These are phyloP conservation scores for Entomortierella parvispora DNA, from an alignment of 192 early-diverging fungal species.

Conservation along the genomic window DNA sequence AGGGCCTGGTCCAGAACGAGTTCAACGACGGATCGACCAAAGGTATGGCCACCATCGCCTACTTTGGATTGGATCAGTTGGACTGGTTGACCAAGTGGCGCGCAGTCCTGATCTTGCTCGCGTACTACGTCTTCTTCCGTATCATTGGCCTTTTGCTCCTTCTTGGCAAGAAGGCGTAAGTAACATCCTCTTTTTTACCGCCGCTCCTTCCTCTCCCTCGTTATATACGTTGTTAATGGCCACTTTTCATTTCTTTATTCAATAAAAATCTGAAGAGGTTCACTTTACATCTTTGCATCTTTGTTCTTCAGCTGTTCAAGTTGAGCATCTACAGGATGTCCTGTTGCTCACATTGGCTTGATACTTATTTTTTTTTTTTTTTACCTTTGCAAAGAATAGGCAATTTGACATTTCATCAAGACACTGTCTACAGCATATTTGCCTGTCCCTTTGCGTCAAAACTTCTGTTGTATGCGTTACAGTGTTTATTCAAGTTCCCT, in stretches of 20 bases:
- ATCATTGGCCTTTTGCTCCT: constrained; percentile 37
- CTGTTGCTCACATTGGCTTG: no score
- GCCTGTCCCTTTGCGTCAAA: no score
- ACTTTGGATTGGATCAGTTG: constrained; percentile 30
- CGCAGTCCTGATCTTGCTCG: constrained; percentile 29
- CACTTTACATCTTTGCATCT: no score
- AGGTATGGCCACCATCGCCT: constrained; percentile 21
- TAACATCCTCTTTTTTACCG: background rate
- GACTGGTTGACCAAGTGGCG: constrained; percentile 46
- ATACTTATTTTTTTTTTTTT: no score
- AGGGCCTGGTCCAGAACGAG: constrained; percentile 35
- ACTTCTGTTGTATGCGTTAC: no score
- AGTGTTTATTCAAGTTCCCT: no score
- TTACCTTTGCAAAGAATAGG: no score
- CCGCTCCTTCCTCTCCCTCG: background rate
- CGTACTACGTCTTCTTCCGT: constrained; percentile 39
- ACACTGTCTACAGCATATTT: no score
- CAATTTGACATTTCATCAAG: no score
- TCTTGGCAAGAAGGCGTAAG: constrained; percentile 40
- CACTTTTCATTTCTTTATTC: background rate
- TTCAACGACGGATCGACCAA: constrained; percentile 24
- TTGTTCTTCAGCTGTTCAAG: no score
- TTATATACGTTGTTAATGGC: background rate
- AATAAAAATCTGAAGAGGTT: no score
- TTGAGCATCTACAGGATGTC: no score